A percentile compares a stretch with the other conserved stretches of the same genome.
Conservation (phyloP, 2,329 filamentous ascomycete species). For the Chrysoporthe austroafricana region DNA sequence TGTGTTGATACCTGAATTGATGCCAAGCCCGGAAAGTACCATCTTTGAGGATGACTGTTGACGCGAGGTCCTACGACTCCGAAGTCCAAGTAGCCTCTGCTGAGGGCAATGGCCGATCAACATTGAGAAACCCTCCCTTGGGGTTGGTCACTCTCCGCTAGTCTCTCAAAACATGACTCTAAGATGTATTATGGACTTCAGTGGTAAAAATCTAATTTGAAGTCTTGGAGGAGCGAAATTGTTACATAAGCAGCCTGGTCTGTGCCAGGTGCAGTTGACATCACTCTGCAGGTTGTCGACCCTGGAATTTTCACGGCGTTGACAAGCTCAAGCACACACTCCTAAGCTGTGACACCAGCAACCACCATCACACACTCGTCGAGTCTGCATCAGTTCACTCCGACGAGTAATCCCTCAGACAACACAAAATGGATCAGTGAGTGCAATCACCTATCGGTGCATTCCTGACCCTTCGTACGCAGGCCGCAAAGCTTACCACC, state of each 20-base stretch:
- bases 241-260: conserved; percentile 13
- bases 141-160: background rate
- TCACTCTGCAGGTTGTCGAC: conserved; percentile 12
- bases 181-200: background rate
- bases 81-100: background rate
- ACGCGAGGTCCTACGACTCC: background rate
- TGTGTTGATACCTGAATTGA: background rate
- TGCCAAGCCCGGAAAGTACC: background rate
- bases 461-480: background rate
- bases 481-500: conserved; percentile 16
- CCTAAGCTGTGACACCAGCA: background rate
- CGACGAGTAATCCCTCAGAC: conserved; percentile 1
- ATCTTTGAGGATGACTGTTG: background rate
- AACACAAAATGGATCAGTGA: conserved; percentile 26
- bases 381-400: background rate
- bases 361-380: conserved; percentile 5
- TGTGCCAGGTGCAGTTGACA: conserved; percentile 9
- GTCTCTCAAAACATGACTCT: background rate
- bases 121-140: background rate
- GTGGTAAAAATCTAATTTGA: background rate
- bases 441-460: background rate
- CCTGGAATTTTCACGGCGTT: conserved; percentile 21
- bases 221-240: conserved; percentile 5
- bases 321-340: conserved; percentile 10
- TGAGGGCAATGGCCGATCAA: background rate